Conservation (phyloP, 331 rosid genomes). For the Dryas integrifolia region DNA sequence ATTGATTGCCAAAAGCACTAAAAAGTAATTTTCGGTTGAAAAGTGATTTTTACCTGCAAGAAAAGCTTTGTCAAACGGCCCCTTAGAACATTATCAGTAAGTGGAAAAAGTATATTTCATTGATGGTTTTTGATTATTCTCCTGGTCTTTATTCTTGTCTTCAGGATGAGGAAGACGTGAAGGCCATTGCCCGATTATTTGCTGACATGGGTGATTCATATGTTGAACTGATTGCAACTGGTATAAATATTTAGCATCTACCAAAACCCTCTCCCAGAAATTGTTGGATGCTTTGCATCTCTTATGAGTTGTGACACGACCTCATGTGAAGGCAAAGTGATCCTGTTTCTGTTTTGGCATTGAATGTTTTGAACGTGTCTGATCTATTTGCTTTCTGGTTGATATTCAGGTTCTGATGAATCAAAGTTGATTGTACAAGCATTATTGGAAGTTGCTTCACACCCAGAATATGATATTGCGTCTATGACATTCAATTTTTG, state of each 20-base stretch:
- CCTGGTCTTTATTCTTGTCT: conserved; percentile 27
- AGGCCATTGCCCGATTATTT: conserved; percentile 96
- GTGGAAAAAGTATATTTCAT: conserved; percentile 3
- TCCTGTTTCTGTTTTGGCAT: conserved; percentile 22
- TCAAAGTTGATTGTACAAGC: conserved; percentile 89
- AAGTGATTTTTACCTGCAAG: not conserved
- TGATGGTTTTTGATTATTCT: not conserved
- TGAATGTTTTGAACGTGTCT: conserved; percentile 11
- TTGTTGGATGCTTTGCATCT: conserved; percentile 29
- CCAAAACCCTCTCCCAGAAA: conserved; percentile 16
- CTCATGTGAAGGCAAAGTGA: conserved; percentile 22
- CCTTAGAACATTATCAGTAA: not conserved
- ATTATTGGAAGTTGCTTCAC: conserved; percentile 94
- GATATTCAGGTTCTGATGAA: conserved; percentile 75
- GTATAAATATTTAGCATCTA: conserved; percentile 35
- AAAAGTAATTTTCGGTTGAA: not conserved
- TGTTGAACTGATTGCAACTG: conserved; percentile 86
- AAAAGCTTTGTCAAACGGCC: not conserved
- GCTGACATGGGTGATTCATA: conserved; percentile 99
- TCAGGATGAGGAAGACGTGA: conserved; percentile 98
- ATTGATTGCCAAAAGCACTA: not conserved
- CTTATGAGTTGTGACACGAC: conserved; percentile 4
- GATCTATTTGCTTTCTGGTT: conserved; percentile 28
- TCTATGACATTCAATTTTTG: conserved; percentile 99
- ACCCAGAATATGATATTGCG: conserved; percentile 90